Evolutionary conservation across 2,329 filamentous ascomycete genomes (phyloP), one percentile per base, ranked within the genome.

Genomic region (Ceratocystiopsis minuta): DNA sequence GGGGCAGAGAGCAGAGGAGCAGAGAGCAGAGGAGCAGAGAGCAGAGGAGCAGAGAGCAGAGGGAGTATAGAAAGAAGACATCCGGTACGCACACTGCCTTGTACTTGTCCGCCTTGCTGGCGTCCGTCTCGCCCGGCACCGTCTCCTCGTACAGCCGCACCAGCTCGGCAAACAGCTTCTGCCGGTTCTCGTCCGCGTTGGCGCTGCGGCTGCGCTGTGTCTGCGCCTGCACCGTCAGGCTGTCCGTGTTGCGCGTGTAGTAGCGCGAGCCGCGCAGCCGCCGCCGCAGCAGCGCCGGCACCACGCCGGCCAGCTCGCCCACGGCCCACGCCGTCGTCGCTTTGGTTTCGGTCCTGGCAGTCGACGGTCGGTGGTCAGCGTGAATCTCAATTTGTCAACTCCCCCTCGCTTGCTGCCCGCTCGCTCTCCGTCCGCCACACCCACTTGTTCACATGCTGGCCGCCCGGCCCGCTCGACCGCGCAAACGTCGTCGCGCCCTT

Each of bases 401-500:
- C n/a, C n/a, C n/a, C n/a, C n/a, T n/a, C n/a, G n/a, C n/a, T n/a
- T n/a, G n/a, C n/a, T n/a, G n/a, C n/a, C n/a, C 20, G 4, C 24
- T 28, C 11, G 24, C 9, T 28, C 24, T 28, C 6, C 11, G 24
- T 28, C 24, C 11, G 2, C 24, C 20, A 32, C 20, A 32, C 16
- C 7, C 51, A 75, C 72, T 75, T 76, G 52, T 76, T 76, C 31
- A 75, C 71, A 51, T 76, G 70, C 49, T 76, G 72, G 2, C 72
- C 72, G 13, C 72, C 72, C 3, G 72, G 71, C 0, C 72, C 72
- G 49, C 70, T 74, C 3, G 72, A 75, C n/a, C 72, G 62, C 3
- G 72, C 64, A 52, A 64, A 75, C 12, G 58, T 65, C 6, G 68
- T 75, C 37, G 55, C 64, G 10, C 70, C 72, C 42, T 56, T 61